These are phyloP conservation scores for Amyloporia xantha DNA, from an alignment of 768 basidiomycete genomes.

Conservation along the genomic window DNA sequence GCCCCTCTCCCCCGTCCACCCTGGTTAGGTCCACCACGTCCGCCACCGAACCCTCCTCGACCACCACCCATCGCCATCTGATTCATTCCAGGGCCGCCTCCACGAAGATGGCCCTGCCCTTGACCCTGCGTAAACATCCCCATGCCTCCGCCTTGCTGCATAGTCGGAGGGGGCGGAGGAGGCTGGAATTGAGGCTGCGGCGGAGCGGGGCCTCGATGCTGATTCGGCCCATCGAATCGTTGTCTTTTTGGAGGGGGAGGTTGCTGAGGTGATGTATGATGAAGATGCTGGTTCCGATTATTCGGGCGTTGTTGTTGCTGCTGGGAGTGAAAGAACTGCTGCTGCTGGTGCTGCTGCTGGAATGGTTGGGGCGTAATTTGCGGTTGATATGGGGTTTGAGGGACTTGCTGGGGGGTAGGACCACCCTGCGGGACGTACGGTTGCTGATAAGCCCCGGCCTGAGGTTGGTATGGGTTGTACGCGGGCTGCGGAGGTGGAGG, in stretches of 20 bases:
- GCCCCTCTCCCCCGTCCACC: conserved; percentile 40
- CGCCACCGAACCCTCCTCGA: conserved; percentile 39
- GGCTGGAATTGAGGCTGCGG: conserved; percentile 64
- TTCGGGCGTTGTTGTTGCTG: conserved; percentile 34
- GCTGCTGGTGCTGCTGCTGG: conserved; percentile 32
- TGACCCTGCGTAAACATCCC: conserved; percentile 17
- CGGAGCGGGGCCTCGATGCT: conserved; percentile 45
- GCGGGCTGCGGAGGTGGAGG: conserved; percentile 52
- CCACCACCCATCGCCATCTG: conserved; percentile 35
- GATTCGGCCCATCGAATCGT: conserved; percentile 76
- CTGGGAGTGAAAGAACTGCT: conserved; percentile 20
- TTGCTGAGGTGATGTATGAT: conserved; percentile 70
- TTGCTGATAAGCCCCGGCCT: conserved; percentile 48
- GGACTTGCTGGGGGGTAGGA: conserved; percentile 39
- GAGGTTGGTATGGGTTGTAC: conserved; percentile 74
- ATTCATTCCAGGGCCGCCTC: conserved; percentile 34
- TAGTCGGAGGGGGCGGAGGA: conserved; percentile 43
- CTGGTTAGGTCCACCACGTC: conserved; percentile 32
- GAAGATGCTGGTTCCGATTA: conserved; percentile 32
- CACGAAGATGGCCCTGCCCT: conserved; percentile 29
- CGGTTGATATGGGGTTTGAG: conserved; percentile 37
- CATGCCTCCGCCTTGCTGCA: conserved; percentile 30
- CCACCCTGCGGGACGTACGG: conserved; percentile 61
- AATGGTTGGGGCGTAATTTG: conserved; percentile 35
- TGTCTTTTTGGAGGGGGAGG: conserved; percentile 90